phyloP scores from a whole-genome alignment of 495 filamentous ascomycete genomes.

The Aspergillus diversus region DNA sequence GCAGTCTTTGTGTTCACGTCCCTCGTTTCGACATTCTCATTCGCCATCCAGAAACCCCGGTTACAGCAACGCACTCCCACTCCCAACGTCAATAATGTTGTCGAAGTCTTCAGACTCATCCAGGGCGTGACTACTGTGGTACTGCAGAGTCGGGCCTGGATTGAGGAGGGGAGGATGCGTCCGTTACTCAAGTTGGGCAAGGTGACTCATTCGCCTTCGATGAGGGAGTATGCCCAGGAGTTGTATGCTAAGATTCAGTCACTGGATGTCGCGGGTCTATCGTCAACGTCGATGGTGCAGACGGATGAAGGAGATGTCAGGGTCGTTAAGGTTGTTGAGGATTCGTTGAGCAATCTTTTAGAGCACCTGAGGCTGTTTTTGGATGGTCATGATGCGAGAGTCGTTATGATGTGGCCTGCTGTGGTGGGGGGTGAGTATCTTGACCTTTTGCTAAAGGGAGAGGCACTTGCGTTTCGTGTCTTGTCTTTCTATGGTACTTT shows the following conservation, averaged over 20 bases:
- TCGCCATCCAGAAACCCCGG: constrained; percentile 9
- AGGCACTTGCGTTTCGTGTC: constrained; percentile 3
- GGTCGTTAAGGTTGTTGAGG: not conserved
- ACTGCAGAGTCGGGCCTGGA: constrained; percentile 17
- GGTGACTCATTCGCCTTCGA: not conserved
- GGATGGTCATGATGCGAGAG: constrained; percentile 1
- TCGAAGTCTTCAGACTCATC: constrained; percentile 20
- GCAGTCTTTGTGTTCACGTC: constrained; percentile 21
- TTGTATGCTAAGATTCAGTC: not conserved
- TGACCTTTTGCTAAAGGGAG: constrained; percentile 12
- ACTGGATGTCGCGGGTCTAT: not conserved
- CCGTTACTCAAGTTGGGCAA: constrained; percentile 10
- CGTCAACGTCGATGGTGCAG: too few species aligned
- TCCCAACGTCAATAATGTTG: constrained; percentile 13
- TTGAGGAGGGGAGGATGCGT: constrained; percentile 20
- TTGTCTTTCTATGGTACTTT: constrained; percentile 14
- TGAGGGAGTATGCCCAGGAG: not conserved
- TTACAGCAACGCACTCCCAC: not conserved
- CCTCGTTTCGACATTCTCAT: constrained; percentile 16
- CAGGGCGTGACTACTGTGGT: constrained; percentile 22
- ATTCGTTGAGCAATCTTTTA: not conserved
- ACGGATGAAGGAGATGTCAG: not conserved
- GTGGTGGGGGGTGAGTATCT: constrained; percentile 10
- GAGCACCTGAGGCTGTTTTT: not conserved
- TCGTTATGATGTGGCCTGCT: constrained; percentile 14